Evolutionary conservation across 116 monocot species (phyloP).

Genomic region (Phalaenopsis hybrid): DNA sequence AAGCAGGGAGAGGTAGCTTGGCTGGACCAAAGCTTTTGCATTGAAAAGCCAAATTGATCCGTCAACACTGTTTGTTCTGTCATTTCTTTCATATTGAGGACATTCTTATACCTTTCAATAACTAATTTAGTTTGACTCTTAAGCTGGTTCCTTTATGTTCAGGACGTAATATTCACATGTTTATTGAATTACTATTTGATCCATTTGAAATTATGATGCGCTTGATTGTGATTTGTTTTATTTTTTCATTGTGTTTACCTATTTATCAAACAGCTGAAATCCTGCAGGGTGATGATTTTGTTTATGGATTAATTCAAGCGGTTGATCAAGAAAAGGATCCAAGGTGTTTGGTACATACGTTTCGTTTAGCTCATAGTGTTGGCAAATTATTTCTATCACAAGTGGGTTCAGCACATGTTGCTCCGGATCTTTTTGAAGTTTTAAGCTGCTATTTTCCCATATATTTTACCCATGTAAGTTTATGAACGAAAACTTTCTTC

Average conservation of each 20-base stretch:
- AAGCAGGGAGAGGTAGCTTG: neutral
- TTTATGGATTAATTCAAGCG: constrained; percentile 70
- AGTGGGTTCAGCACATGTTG: constrained; percentile 34
- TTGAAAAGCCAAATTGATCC: neutral
- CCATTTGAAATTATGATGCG: neutral
- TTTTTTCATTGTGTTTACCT: constrained; percentile 1
- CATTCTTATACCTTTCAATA: neutral
- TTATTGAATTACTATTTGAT: neutral
- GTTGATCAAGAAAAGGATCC: constrained; percentile 97
- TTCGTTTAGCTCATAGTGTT: constrained; percentile 55
- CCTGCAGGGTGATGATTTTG: constrained; percentile 58
- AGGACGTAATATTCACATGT: neutral
- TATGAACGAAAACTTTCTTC: neutral
- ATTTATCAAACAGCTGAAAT: constrained; percentile 8
- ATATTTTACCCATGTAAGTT: constrained; percentile 90
- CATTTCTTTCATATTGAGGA: neutral
- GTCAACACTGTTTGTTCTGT: neutral
- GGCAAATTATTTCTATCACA: constrained; percentile 49
- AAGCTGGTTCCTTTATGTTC: neutral
- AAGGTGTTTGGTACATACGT: constrained; percentile 66
- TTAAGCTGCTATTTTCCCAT: constrained; percentile 91
- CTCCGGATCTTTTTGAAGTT: constrained; percentile 74
- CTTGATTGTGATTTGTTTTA: neutral
- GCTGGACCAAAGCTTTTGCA: neutral
- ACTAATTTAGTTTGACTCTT: neutral